These are phyloP conservation scores for Podaxis rugospora DNA, from an alignment of 768 basidiomycete genomes.

Conservation along the genomic window DNA sequence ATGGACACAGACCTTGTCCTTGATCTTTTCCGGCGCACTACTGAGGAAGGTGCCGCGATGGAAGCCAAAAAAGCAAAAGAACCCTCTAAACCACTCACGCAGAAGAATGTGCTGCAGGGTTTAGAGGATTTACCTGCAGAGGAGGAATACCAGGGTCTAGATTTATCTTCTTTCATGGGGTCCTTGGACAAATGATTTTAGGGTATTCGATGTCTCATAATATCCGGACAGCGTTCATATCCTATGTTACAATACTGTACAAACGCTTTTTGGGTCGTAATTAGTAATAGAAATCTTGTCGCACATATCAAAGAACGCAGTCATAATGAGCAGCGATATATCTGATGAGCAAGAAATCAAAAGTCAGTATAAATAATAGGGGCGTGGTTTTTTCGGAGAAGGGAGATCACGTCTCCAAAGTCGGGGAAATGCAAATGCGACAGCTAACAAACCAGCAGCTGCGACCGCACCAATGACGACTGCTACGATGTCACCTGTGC, in stretches of 20 bases:
- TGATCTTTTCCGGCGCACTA: slow-evolving; percentile 85
- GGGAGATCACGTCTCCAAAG: slow-evolving; percentile 21
- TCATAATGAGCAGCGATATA: background rate
- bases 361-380: slow-evolving; percentile 3
- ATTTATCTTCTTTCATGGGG: slow-evolving; percentile 84
- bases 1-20: slow-evolving; percentile 98
- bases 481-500: slow-evolving; percentile 17
- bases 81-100: slow-evolving; percentile 52
- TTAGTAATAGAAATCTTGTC: slow-evolving; percentile 6
- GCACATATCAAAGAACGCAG: background rate
- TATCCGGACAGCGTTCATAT: background rate
- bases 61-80: slow-evolving; percentile 54
- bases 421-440: slow-evolving; percentile 21
- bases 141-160: slow-evolving; percentile 87
- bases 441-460: slow-evolving; percentile 15
- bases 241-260: slow-evolving; percentile 10
- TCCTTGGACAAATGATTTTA: slow-evolving; percentile 54
- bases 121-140: slow-evolving; percentile 89
- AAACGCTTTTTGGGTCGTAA: background rate
- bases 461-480: slow-evolving; percentile 20
- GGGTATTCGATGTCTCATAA: background rate
- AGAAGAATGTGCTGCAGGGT: slow-evolving; percentile 84
- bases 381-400: slow-evolving; percentile 4
- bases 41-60: slow-evolving; percentile 60
- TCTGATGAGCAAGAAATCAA: background rate